Percentiles rank a stretch among this genome's conserved stretches.
Conservation (phyloP, 177 flowering plant species). For the Vitis hybrid region DNA sequence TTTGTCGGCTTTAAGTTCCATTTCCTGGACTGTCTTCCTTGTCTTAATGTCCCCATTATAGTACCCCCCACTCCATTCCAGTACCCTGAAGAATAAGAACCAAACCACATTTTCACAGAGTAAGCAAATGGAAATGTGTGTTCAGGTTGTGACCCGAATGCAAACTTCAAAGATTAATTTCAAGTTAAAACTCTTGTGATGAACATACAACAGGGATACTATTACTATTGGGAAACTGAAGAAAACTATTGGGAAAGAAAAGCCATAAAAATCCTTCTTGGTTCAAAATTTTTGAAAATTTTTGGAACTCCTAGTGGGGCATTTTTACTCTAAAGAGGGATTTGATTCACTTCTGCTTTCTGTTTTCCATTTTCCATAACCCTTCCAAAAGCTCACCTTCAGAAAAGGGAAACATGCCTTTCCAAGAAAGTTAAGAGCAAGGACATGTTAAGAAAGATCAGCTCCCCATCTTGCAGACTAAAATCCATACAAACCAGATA, state of each 20-base stretch:
- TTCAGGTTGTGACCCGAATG: too few relatives aligned
- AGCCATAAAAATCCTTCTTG: too few relatives aligned
- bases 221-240: background rate
- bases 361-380: background rate
- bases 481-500: too few relatives aligned
- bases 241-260: background rate
- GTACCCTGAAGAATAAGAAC: conserved; percentile 24
- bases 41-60: conserved; percentile 61
- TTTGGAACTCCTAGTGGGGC: background rate
- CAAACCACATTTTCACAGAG: background rate
- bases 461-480: background rate
- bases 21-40: conserved; percentile 38
- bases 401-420: background rate
- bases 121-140: too few relatives aligned
- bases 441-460: background rate
- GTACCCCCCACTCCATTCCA: conserved; percentile 54
- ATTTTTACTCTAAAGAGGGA: background rate
- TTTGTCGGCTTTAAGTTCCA: conserved; percentile 39
- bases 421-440: background rate
- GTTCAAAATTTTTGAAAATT: background rate
- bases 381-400: background rate
- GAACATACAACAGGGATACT: too few relatives aligned
- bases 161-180: background rate
- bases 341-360: background rate
- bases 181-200: background rate